These are phyloP conservation scores for Hyphopichia burtonii DNA, from an alignment of 1,139 yeast species.

Conservation along the genomic window DNA sequence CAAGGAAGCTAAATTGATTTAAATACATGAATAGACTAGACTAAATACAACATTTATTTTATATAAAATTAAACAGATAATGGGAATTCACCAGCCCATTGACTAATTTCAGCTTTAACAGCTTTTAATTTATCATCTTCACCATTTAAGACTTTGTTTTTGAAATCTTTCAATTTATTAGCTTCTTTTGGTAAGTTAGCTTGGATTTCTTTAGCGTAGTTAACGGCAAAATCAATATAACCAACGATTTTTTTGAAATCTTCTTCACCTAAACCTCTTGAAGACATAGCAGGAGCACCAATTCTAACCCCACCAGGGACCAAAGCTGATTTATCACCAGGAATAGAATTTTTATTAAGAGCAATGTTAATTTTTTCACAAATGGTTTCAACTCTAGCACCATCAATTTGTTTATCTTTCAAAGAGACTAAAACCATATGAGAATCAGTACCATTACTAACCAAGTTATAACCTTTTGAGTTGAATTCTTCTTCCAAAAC, in stretches of 20 bases:
- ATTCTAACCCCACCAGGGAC: slow-evolving; percentile 98
- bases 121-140: slow-evolving; percentile 60
- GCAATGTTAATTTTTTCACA: slow-evolving; percentile 96
- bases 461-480: slow-evolving; percentile 73
- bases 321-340: slow-evolving; percentile 96
- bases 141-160: slow-evolving; percentile 70
- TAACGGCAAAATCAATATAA: slow-evolving; percentile 82
- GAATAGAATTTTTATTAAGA: slow-evolving; percentile 93
- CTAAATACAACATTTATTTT: too few species aligned
- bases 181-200: slow-evolving; percentile 76
- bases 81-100: slow-evolving; percentile 94
- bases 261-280: slow-evolving; percentile 88
- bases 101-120: slow-evolving; percentile 75
- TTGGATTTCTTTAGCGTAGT: slow-evolving; percentile 77
- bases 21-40: too few species aligned
- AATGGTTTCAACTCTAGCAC: slow-evolving; percentile 95
- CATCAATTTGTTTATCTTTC: slow-evolving; percentile 89
- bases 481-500: slow-evolving; percentile 74
- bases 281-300: slow-evolving; percentile 99
- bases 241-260: slow-evolving; percentile 82
- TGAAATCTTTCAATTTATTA: slow-evolving; percentile 92
- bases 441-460: slow-evolving; percentile 93
- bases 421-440: slow-evolving; percentile 92
- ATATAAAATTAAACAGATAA: slow-evolving; percentile 58
- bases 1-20: slow-evolving; percentile 36